Evolutionary conservation across 441 rosid species (phyloP), one percentile per base, ranked within the genome.

Genomic region (Gossypium davidsonii): DNA sequence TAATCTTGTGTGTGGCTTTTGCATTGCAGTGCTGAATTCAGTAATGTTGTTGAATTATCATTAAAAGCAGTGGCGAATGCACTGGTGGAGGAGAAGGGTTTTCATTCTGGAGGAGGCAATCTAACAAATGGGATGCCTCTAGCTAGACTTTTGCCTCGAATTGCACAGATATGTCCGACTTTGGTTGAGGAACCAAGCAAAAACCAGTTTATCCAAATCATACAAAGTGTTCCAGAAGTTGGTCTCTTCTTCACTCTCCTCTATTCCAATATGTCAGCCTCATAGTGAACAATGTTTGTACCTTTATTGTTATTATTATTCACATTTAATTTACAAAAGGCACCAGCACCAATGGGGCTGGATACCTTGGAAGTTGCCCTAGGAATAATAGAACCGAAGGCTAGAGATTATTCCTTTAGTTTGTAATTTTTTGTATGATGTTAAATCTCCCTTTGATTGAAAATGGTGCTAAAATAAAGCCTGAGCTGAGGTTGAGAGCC

Each of bases 201-300:
- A 76, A 91, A 89, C 79, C 83, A 79, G 75, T 87, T 84, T 53
- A 82, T 90, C 77, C 85, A 80, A 77, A 70, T 58, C 56, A 86
- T 92, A 66, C 78, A 77, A 65, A 80, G 65, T 73, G 51, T 91
- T 61, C 84, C 91, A 5, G 92, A 91, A 76, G 92, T 91, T 12
- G 85, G 90, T 70, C 79, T 87, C 67, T 91, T 94, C 89, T 92
- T 91, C 81, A 87, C 96, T 53, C 90, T 89, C 74, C 83, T 95
- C 17, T 92, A 95, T 57, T 80, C 99, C 6, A 89, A 79, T 79
- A 81, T 87, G 85, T 86, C 90, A n/a, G 61, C 82, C 53, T 73
- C 74, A 2, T 83, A 82, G 83, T 23, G 37, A 34, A 57, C 57
- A 74, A 3, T 37, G 78, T 23, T 65, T 80, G 71, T 71, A 67